Conservation (phyloP, 106 monocot species). For the Phalaenopsis aphrodite region DNA sequence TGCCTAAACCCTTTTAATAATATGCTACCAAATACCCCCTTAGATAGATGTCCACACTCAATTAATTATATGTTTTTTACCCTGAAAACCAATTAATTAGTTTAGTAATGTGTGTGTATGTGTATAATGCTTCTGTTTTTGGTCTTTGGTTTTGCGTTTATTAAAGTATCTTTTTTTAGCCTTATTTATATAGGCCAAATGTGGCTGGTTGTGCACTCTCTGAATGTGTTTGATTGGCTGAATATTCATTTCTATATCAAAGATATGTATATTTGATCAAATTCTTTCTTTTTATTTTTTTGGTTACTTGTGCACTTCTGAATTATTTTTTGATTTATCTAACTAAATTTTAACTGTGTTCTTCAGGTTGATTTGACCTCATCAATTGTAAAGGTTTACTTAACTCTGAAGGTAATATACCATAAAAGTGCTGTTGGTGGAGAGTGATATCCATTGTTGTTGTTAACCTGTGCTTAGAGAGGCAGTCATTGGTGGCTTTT, state of each 20-base stretch:
- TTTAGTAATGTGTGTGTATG: too few relatives aligned
- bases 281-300: background rate
- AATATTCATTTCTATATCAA: background rate
- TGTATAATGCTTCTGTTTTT: background rate
- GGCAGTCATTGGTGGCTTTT: background rate
- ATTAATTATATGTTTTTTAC: too few relatives aligned
- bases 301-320: background rate
- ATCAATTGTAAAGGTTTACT: slow-evolving; percentile 39
- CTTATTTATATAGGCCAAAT: background rate
- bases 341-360: slow-evolving; percentile 3
- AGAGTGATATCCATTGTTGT: background rate
- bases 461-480: background rate
- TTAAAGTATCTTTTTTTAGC: too few relatives aligned
- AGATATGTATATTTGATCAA: background rate
- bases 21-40: too few relatives aligned
- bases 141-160: background rate
- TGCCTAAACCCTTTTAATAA: too few relatives aligned
- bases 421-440: background rate
- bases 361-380: slow-evolving; percentile 75
- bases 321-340: background rate
- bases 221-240: background rate
- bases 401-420: slow-evolving; percentile 52
- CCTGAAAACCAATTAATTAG: too few relatives aligned
- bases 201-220: background rate
- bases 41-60: too few relatives aligned